Conservation (phyloP, 2,329 filamentous ascomycete species). For the Sordariomycetes sp. region DNA sequence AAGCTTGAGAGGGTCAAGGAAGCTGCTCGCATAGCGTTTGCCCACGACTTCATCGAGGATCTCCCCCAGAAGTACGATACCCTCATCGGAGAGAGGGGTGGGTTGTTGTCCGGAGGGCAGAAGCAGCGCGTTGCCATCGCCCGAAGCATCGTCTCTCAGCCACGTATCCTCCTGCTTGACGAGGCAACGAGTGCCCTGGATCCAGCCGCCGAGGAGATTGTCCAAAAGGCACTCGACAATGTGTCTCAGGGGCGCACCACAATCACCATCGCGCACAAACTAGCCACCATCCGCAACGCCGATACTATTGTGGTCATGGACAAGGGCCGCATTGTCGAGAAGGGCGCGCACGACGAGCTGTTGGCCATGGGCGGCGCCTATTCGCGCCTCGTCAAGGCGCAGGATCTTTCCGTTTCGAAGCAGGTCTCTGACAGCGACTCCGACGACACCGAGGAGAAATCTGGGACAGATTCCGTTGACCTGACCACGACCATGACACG, state of each 20-base stretch:
- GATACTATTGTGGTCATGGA: constrained; percentile 55
- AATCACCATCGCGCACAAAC: constrained; percentile 50
- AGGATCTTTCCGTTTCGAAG: constrained; percentile 17
- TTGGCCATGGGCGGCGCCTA: constrained; percentile 34
- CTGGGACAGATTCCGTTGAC: too few species aligned
- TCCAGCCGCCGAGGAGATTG: constrained; percentile 30
- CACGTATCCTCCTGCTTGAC: constrained; percentile 51
- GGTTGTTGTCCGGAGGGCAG: constrained; percentile 53
- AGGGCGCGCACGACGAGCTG: constrained; percentile 47
- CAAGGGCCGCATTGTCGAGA: constrained; percentile 43
- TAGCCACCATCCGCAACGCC: constrained; percentile 45
- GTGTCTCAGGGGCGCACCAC: constrained; percentile 46
- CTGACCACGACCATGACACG: too few species aligned
- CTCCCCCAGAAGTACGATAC: constrained; percentile 38
- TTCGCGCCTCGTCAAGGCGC: constrained; percentile 29
- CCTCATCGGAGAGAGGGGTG: constrained; percentile 48
- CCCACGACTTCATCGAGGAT: constrained; percentile 33
- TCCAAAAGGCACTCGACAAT: constrained; percentile 41
- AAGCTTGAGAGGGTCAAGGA: constrained; percentile 28
- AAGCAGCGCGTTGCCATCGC: constrained; percentile 55
- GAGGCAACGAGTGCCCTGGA: constrained; percentile 51
- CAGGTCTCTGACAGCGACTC: constrained; percentile 4
- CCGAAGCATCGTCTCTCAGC: constrained; percentile 49
- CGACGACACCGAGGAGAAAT: background rate
- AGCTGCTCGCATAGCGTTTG: constrained; percentile 35